These are phyloP conservation scores for Phaeotremella fagi DNA, from an alignment of 768 basidiomycete species.

Conservation along the genomic window DNA sequence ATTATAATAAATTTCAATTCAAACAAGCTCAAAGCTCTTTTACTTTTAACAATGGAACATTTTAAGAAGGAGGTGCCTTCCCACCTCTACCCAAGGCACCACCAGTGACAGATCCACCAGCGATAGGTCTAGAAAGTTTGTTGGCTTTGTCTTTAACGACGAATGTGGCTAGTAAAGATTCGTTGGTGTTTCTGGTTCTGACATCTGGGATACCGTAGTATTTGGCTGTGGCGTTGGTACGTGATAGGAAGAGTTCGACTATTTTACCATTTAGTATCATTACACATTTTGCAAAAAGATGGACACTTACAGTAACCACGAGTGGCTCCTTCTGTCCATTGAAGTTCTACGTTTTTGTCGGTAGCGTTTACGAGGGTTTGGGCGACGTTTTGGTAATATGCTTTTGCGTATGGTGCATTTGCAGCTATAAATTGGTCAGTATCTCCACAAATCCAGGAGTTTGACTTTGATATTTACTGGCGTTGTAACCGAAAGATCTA, in stretches of 20 bases:
- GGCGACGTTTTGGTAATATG: conserved; percentile 42
- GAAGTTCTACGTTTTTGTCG: conserved; percentile 53
- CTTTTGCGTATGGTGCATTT: conserved; percentile 14
- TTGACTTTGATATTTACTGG: conserved; percentile 33
- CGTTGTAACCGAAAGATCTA: conserved; percentile 50
- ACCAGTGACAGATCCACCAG: conserved; percentile 53
- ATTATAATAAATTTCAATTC: too few relatives aligned
- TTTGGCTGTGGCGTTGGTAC: conserved; percentile 54
- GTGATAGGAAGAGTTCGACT: conserved; percentile 54
- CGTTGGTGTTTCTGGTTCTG: conserved; percentile 5
- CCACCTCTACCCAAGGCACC: too few relatives aligned
- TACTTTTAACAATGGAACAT: too few relatives aligned
- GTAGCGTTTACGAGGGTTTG: conserved; percentile 44
- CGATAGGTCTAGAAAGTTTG: conserved; percentile 54
- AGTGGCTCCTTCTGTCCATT: conserved; percentile 61
- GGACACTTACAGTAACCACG: conserved; percentile 54
- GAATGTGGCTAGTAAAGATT: conserved; percentile 13
- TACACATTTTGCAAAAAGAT: neutral
- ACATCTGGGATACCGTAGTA: conserved; percentile 58
- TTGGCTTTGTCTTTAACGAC: conserved; percentile 50
- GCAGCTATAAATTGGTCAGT: conserved; percentile 42
- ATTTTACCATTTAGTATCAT: neutral
- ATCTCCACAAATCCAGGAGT: conserved; percentile 31
- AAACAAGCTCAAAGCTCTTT: too few relatives aligned
- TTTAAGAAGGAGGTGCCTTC: too few relatives aligned